A percentile compares a stretch with the other conserved stretches of the same genome.
Conservation (phyloP, 139 green algal genomes). For the Tetratostichococcus sp. region DNA sequence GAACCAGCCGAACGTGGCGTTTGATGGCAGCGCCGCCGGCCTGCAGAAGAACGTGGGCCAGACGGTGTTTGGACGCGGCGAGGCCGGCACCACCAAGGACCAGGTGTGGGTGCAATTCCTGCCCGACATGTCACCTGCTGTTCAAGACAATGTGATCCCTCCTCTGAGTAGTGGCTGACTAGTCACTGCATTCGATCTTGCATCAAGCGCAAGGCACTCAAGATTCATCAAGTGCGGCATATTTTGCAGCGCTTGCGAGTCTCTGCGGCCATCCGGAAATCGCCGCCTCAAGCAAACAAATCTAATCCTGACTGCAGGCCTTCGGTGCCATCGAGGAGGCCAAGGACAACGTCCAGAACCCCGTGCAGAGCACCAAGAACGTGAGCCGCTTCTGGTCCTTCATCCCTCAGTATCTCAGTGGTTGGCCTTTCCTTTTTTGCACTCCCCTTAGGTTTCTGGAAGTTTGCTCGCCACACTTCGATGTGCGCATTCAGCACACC, state of each 20-base stretch:
- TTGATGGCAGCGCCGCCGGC: no score
- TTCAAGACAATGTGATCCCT: no score
- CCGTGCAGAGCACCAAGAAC: background rate
- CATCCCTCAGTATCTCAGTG: no score
- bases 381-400: background rate
- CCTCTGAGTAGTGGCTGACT: no score
- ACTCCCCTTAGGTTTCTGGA: no score
- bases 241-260: background rate
- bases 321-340: background rate
- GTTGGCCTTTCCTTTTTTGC: no score
- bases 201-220: background rate
- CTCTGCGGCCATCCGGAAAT: background rate
- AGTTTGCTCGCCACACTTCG: no score
- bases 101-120: background rate
- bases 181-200: no score
- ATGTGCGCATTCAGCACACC: no score
- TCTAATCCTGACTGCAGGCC: background rate
- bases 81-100: background rate
- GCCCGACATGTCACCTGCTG: background rate
- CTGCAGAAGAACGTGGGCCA: background rate
- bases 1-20: background rate
- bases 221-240: background rate
- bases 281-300: background rate
- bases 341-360: background rate
- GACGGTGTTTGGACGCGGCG: background rate